Base-by-base conservation (phyloP, 768 basidiomycete genomes). In the Tricholoma flavovirens region DNA sequence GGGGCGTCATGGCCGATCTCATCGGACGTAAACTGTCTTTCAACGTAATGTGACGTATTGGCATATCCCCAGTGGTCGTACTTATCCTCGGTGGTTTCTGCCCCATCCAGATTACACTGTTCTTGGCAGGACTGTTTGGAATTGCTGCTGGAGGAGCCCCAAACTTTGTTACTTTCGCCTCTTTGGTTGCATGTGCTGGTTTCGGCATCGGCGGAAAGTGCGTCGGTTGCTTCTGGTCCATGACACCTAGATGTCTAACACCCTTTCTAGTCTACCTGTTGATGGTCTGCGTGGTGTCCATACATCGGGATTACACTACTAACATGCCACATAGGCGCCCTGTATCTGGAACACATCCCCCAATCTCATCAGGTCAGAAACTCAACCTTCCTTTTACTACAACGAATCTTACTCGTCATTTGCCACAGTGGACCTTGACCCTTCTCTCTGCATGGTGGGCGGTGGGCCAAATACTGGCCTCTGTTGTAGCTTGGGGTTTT, bases 381-480 rank as follows among this genome's bases (percentile, higher is more conserved):
- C 17, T n/a, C 64, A 15, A 19, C 62, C 46, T 51, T 56, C 51
- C 15, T 42, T 32, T 48, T 43, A 45, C 52, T 19, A 49, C 21
- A 35, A 53, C 11, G 29, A 46, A 4, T 33, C 48, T 33, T 57
- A 42, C 49, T 14, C 48, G 24, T 54, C 30, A 15, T 29, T 53
- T 51, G 26, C 43, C 33, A 32, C 68, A 83, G 69, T 80, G 76
- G 74, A 76, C 80, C n/a, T 71, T 83, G 42, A 78, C 80, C 2
- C 68, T 82, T 8, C 75, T 84, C 2, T 80, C 81, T 15, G 73
- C 74, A 21, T 81, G 78, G 77, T 82, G 81, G 79, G 71, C 81
- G 56, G 48, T 77, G 55, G 75, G 82, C 32, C 69, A 82, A 69
- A 72, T 83, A 8, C 64, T 77, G 15, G 76, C 80, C 8, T 81